phyloP scores from a whole-genome alignment of 140 eudicot species.

The Ambrosia hybrid region DNA sequence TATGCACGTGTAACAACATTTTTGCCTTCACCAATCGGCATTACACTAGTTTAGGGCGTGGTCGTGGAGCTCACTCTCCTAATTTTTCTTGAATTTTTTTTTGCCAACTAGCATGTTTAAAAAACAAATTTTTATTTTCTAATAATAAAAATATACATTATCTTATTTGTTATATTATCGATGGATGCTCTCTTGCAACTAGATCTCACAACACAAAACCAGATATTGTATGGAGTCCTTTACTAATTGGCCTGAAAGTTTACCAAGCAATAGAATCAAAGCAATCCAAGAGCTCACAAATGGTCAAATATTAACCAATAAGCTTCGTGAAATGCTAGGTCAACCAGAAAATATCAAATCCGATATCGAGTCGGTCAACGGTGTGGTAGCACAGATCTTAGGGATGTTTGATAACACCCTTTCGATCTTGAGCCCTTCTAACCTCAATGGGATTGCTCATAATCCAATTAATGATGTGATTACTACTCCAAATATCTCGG shows the following conservation, averaged over 20 bases:
- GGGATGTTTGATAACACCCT: slow-evolving; percentile 38
- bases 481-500: slow-evolving; percentile 12
- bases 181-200: not conserved
- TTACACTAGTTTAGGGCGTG: slow-evolving; percentile 19
- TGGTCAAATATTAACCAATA: slow-evolving; percentile 33
- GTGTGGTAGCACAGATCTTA: slow-evolving; percentile 31
- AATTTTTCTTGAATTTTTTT: not conserved
- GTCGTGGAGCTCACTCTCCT: slow-evolving; percentile 15
- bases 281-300: slow-evolving; percentile 43
- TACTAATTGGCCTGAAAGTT: slow-evolving; percentile 24
- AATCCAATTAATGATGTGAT: slow-evolving; percentile 3
- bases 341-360: slow-evolving; percentile 9
- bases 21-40: not conserved
- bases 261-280: slow-evolving; percentile 26
- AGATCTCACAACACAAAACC: slow-evolving; percentile 25
- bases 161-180: slow-evolving; percentile 12
- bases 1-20: not conserved
- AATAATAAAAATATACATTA: not conserved
- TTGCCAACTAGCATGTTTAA: slow-evolving; percentile 18
- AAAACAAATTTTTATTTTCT: not conserved
- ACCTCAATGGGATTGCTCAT: slow-evolving; percentile 23
- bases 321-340: slow-evolving; percentile 27
- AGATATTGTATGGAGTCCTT: slow-evolving; percentile 28
- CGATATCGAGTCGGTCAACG: slow-evolving; percentile 22
- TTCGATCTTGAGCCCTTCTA: slow-evolving; percentile 29